These are phyloP conservation scores for Mycena venus DNA, from an alignment of 768 basidiomycete genomes.

Conservation along the genomic window DNA sequence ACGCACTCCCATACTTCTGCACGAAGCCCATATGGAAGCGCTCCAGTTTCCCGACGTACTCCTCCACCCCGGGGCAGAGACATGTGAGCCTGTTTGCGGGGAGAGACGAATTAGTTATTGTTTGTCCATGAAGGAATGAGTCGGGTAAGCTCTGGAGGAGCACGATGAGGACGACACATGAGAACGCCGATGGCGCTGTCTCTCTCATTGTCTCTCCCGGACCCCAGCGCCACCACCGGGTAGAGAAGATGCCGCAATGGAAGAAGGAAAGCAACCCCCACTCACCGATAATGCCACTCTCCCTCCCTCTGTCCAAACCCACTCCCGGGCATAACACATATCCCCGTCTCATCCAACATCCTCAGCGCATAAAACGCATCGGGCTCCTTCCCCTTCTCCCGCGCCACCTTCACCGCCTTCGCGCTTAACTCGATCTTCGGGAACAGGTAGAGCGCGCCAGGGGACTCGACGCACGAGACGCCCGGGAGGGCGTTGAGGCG, in stretches of 20 bases:
- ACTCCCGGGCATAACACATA: slow-evolving; percentile 93
- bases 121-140: too few relatives aligned
- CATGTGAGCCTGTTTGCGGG: slow-evolving; percentile 77
- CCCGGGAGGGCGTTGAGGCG: slow-evolving; percentile 88
- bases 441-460: slow-evolving; percentile 95
- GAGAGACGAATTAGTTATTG: too few relatives aligned
- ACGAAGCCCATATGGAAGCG: slow-evolving; percentile 52
- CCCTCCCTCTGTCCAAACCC: slow-evolving; percentile 96
- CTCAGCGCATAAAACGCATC: slow-evolving; percentile 91
- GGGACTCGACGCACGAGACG: slow-evolving; percentile 90
- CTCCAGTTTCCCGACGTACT: slow-evolving; percentile 90
- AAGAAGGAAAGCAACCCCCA: background rate
- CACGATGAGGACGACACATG: too few relatives aligned
- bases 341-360: slow-evolving; percentile 90
- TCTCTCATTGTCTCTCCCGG: too few relatives aligned
- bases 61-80: slow-evolving; percentile 93
- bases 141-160: too few relatives aligned
- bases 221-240: too few relatives aligned
- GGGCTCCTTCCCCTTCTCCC: slow-evolving; percentile 79
- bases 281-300: slow-evolving; percentile 84
- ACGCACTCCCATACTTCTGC: slow-evolving; percentile 38
- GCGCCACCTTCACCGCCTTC: slow-evolving; percentile 81
- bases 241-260: too few relatives aligned
- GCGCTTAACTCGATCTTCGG: slow-evolving; percentile 83
- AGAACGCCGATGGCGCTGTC: too few relatives aligned